Conservation (phyloP, 169 alveolate species). For the Babesia bovis region DNA sequence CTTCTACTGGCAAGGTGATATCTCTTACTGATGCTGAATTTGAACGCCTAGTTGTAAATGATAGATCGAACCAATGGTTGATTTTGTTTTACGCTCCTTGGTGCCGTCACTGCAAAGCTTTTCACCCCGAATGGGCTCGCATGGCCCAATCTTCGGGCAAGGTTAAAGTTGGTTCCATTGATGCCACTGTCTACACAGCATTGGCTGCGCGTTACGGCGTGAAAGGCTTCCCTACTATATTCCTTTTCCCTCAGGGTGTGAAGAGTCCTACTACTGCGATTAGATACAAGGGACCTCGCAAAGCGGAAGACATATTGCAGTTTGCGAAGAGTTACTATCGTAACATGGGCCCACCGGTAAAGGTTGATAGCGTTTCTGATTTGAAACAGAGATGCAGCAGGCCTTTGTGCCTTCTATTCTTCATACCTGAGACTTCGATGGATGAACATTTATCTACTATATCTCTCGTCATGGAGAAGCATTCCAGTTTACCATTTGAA, state of each 20-base stretch:
- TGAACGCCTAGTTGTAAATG: slow-evolving; percentile 69
- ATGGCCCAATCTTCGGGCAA: slow-evolving; percentile 82
- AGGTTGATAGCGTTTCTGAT: slow-evolving; percentile 31
- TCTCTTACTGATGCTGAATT: slow-evolving; percentile 72
- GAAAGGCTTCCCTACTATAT: slow-evolving; percentile 74
- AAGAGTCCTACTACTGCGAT: slow-evolving; percentile 64
- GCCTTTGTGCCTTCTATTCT: slow-evolving; percentile 61
- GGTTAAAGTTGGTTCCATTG: slow-evolving; percentile 78
- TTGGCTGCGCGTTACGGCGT: slow-evolving; percentile 74
- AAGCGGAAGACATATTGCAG: slow-evolving; percentile 52
- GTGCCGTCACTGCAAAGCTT: slow-evolving; percentile 97
- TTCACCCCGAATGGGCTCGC: slow-evolving; percentile 94
- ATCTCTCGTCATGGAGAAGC: slow-evolving; percentile 23
- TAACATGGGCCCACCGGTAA: slow-evolving; percentile 51
- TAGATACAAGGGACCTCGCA: slow-evolving; percentile 49
- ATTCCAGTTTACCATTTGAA: slow-evolving; percentile 37
- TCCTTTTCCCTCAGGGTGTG: slow-evolving; percentile 77
- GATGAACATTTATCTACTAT: slow-evolving; percentile 37
- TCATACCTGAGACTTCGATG: slow-evolving; percentile 28
- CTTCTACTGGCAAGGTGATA: slow-evolving; percentile 50
- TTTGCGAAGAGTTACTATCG: slow-evolving; percentile 51
- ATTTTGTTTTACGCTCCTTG: slow-evolving; percentile 93
- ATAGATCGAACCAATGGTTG: slow-evolving; percentile 78
- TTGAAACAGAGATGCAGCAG: slow-evolving; percentile 59
- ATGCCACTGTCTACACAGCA: slow-evolving; percentile 73